Conservation (phyloP, 352 stramenopile genomes). For the Phytophthora boehmeriae region DNA sequence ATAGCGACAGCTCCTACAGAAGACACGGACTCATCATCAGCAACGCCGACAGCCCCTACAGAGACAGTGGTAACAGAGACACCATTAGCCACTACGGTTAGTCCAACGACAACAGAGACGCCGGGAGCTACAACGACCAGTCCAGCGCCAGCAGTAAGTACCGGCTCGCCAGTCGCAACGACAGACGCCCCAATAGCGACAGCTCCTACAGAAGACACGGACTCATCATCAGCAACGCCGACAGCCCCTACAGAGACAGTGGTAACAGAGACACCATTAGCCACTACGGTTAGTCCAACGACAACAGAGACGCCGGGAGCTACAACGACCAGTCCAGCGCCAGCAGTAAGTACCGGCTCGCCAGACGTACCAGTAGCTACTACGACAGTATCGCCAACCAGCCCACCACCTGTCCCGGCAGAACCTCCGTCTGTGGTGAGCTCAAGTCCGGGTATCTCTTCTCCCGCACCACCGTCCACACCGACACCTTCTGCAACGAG, state of each 20-base stretch:
- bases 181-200: neutral
- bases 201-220: no score
- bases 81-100: constrained; percentile 1
- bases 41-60: neutral
- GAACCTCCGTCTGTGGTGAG: constrained; percentile 9
- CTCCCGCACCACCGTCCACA: constrained; percentile 7
- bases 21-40: neutral
- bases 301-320: neutral
- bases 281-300: neutral
- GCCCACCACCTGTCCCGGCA: constrained; percentile 18
- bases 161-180: neutral
- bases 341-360: neutral
- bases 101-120: neutral
- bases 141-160: neutral
- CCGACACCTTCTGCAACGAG: constrained; percentile 20
- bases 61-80: neutral
- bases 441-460: constrained; percentile 11
- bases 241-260: neutral
- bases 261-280: neutral
- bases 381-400: constrained; percentile 4
- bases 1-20: constrained; percentile 3
- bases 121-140: neutral
- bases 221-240: neutral
- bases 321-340: neutral
- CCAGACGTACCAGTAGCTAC: neutral